phyloP scores from a whole-genome alignment of 2,329 filamentous ascomycete genomes.

The Trichoderma lentiforme region DNA sequence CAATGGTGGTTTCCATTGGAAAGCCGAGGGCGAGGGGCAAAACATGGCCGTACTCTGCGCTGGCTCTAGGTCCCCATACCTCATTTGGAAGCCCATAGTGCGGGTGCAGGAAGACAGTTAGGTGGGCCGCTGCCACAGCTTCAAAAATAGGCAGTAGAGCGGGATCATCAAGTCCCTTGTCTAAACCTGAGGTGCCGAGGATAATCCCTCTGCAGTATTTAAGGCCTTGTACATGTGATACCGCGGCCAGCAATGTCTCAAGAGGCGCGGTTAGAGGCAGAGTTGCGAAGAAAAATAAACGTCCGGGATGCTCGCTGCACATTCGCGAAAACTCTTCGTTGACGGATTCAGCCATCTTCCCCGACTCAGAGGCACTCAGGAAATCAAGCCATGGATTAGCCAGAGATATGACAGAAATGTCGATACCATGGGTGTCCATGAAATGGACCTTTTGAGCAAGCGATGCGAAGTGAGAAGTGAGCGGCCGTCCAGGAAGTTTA shows the following conservation, averaged over 20 bases:
- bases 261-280: slow-evolving; percentile 70
- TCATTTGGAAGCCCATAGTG: slow-evolving; percentile 83
- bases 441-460: slow-evolving; percentile 77
- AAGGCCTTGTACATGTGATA: slow-evolving; percentile 59
- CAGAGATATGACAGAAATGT: slow-evolving; percentile 79
- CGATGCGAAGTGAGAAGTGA: slow-evolving; percentile 80
- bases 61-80: slow-evolving; percentile 71
- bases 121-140: slow-evolving; percentile 60
- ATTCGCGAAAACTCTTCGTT: slow-evolving; percentile 75
- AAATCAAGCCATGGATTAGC: slow-evolving; percentile 97
- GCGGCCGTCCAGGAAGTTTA: slow-evolving; percentile 70
- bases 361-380: slow-evolving; percentile 58
- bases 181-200: slow-evolving; percentile 79
- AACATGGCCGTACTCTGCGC: slow-evolving; percentile 76
- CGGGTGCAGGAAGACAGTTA: slow-evolving; percentile 81
- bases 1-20: slow-evolving; percentile 89
- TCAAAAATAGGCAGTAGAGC: slow-evolving; percentile 68
- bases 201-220: slow-evolving; percentile 79
- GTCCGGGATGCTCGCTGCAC: slow-evolving; percentile 62
- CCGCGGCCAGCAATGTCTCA: slow-evolving; percentile 60
- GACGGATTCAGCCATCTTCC: slow-evolving; percentile 60
- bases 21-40: slow-evolving; percentile 83
- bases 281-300: slow-evolving; percentile 79
- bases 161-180: slow-evolving; percentile 75
- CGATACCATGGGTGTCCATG: slow-evolving; percentile 81